phyloP scores from a whole-genome alignment of 495 filamentous ascomycete genomes.

The Trichoderma reesei region DNA sequence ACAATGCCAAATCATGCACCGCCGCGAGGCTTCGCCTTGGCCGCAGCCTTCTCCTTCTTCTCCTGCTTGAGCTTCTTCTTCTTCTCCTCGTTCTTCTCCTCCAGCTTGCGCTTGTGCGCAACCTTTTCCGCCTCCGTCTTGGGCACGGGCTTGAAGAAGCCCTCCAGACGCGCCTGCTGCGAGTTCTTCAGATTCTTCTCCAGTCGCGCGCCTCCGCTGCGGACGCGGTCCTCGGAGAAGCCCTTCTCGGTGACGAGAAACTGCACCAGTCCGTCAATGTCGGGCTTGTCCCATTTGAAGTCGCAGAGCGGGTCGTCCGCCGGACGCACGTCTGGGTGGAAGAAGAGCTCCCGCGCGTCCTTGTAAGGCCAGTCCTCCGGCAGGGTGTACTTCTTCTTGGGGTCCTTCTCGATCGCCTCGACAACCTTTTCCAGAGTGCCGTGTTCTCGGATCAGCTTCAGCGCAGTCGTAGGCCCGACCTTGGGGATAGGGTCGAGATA shows the following conservation, averaged over 20 bases:
- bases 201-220: conserved; percentile 61
- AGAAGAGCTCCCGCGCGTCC: conserved; percentile 86
- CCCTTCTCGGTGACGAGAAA: conserved; percentile 91
- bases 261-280: conserved; percentile 77
- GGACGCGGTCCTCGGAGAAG: conserved; percentile 89
- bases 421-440: conserved; percentile 79
- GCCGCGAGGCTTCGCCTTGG: conserved; percentile 69
- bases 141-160: conserved; percentile 93
- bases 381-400: conserved; percentile 67
- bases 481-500: conserved; percentile 95
- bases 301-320: conserved; percentile 81
- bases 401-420: conserved; percentile 61
- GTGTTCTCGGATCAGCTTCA: conserved; percentile 87
- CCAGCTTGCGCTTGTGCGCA: conserved; percentile 81
- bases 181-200: conserved; percentile 80
- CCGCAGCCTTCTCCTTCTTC: conserved; percentile 83
- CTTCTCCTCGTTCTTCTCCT: conserved; percentile 76
- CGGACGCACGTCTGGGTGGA: conserved; percentile 77
- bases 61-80: conserved; percentile 92
- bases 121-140: conserved; percentile 78
- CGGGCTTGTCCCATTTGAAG: conserved; percentile 94
- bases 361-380: conserved; percentile 90
- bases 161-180: conserved; percentile 87
- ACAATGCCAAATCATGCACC: conserved; percentile 18
- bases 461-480: conserved; percentile 78